Percentiles rank a stretch among this genome's conserved stretches.
These are phyloP conservation scores for Fomitopsis palustris DNA, from an alignment of 1,284 basidiomycete genomes.

Conservation along the genomic window DNA sequence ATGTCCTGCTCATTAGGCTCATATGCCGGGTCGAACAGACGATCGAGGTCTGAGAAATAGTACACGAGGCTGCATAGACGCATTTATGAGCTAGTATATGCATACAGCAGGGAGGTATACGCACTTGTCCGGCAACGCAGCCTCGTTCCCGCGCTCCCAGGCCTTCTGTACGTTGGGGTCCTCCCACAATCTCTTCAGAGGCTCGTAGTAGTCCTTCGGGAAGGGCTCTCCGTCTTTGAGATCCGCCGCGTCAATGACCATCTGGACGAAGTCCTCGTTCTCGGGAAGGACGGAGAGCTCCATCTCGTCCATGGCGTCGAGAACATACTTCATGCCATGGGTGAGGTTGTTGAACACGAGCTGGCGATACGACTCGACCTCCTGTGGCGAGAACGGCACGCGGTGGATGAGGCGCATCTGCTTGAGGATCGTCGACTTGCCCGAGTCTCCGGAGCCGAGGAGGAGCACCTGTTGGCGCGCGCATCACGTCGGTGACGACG, in stretches of 20 bases:
- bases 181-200: slow-evolving; percentile 74
- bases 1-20: slow-evolving; percentile 82
- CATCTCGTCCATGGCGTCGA: slow-evolving; percentile 90
- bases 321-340: slow-evolving; percentile 76
- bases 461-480: slow-evolving; percentile 62
- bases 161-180: slow-evolving; percentile 76
- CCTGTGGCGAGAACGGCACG: slow-evolving; percentile 70
- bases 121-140: slow-evolving; percentile 87
- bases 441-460: slow-evolving; percentile 90
- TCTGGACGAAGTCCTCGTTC: slow-evolving; percentile 51
- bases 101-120: slow-evolving; percentile 19
- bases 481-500: neutral
- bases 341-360: slow-evolving; percentile 91
- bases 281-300: slow-evolving; percentile 66
- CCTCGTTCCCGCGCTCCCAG: slow-evolving; percentile 78
- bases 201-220: slow-evolving; percentile 59
- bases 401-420: slow-evolving; percentile 90
- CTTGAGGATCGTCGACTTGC: slow-evolving; percentile 92
- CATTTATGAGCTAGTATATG: neutral
- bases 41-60: slow-evolving; percentile 77
- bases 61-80: slow-evolving; percentile 48
- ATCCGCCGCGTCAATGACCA: slow-evolving; percentile 69
- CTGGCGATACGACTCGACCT: slow-evolving; percentile 81
- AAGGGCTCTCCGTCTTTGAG: slow-evolving; percentile 80
- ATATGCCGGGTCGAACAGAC: slow-evolving; percentile 75